A percentile compares a stretch with the other conserved stretches of the same genome.
Conservation (phyloP, 192 early-diverging fungal species). For the Entrophospora sp. region DNA sequence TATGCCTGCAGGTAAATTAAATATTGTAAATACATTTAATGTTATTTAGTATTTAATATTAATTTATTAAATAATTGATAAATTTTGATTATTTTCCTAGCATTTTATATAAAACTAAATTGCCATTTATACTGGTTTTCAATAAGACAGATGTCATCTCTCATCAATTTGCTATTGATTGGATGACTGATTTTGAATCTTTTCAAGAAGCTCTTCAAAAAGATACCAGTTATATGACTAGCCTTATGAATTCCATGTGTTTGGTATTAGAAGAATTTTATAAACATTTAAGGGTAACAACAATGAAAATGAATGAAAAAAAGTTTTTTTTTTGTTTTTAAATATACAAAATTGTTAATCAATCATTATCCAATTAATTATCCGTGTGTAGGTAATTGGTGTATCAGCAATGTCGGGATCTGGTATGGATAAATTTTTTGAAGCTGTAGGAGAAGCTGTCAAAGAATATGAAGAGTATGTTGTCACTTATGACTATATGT, state of each 20-base stretch:
- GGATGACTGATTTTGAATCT: slow-evolving; percentile 95
- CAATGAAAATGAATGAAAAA: too few species aligned
- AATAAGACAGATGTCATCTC: slow-evolving; percentile 92
- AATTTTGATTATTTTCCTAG: too few species aligned
- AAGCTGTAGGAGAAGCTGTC: slow-evolving; percentile 67
- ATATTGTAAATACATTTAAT: too few species aligned
- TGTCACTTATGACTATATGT: neutral
- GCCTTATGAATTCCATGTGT: slow-evolving; percentile 90
- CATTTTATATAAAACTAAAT: slow-evolving; percentile 95
- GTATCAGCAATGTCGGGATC: slow-evolving; percentile 88
- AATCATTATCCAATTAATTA: neutral
- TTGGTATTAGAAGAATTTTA: slow-evolving; percentile 98
- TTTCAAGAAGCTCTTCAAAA: slow-evolving; percentile 83
- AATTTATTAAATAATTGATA: too few species aligned
- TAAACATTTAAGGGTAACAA: slow-evolving; percentile 43
- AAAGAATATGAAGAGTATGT: slow-evolving; percentile 71
- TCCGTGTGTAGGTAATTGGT: slow-evolving; percentile 61
- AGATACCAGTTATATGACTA: slow-evolving; percentile 85
- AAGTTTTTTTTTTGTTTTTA: too few species aligned
- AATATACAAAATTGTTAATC: neutral
- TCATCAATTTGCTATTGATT: slow-evolving; percentile 83
- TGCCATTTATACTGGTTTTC: slow-evolving; percentile 93
- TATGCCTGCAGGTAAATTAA: slow-evolving; percentile 68
- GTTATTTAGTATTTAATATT: too few species aligned
- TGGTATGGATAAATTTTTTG: slow-evolving; percentile 87